A percentile compares a stretch with the other conserved stretches of the same genome.
Conservation (phyloP, 208 protist genomes). For the Tritrichomonas foetus region DNA sequence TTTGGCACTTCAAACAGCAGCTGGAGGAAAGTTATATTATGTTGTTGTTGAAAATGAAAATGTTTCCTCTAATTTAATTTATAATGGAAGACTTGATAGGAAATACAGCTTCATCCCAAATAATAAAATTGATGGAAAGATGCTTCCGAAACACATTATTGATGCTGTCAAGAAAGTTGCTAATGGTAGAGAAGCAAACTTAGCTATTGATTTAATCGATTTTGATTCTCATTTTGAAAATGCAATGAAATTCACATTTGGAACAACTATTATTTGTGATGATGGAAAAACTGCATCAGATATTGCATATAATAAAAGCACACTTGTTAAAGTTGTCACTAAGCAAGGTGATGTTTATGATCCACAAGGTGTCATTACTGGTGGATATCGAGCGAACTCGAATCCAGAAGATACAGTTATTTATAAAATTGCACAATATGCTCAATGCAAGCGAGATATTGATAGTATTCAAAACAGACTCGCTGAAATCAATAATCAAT, state of each 20-base stretch:
- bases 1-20: slow-evolving; percentile 55
- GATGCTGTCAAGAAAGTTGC: slow-evolving; percentile 49
- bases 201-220: slow-evolving; percentile 72
- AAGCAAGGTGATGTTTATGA: slow-evolving; percentile 94
- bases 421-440: not conserved
- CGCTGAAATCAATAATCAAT: not conserved
- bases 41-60: slow-evolving; percentile 82
- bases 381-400: not conserved
- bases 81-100: slow-evolving; percentile 60
- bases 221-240: slow-evolving; percentile 62
- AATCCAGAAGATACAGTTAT: too few species aligned
- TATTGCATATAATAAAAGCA: slow-evolving; percentile 59
- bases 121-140: slow-evolving; percentile 71
- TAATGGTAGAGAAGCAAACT: slow-evolving; percentile 50
- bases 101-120: slow-evolving; percentile 95
- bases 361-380: slow-evolving; percentile 88
- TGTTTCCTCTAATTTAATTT: slow-evolving; percentile 79
- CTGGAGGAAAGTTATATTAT: slow-evolving; percentile 77
- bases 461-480: not conserved
- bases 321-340: slow-evolving; percentile 75
- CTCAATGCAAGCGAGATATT: not conserved
- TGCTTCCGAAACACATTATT: not conserved
- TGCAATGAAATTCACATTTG: slow-evolving; percentile 88
- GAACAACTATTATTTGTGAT: slow-evolving; percentile 82
- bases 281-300: slow-evolving; percentile 47